Evolutionary conservation across 306 rosid genomes (phyloP).

Genomic region (Inga leiocalycina): DNA sequence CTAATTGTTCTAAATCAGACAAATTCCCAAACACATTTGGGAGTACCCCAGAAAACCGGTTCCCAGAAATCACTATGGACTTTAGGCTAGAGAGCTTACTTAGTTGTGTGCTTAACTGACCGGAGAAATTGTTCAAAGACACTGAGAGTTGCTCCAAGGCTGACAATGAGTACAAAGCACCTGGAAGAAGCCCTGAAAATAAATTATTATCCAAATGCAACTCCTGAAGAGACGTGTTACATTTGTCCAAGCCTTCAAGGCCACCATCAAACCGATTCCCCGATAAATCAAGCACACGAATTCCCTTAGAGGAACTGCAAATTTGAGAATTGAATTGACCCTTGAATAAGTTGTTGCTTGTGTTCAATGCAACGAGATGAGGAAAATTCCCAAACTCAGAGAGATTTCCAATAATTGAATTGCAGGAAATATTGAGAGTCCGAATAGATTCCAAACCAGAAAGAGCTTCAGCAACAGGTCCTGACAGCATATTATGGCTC

Average conservation of each 20-base stretch:
- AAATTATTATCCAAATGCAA: slow-evolving; percentile 43
- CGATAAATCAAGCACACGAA: slow-evolving; percentile 51
- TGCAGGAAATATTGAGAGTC: slow-evolving; percentile 56
- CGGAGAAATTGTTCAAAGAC: slow-evolving; percentile 51
- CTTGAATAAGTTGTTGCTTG: slow-evolving; percentile 52
- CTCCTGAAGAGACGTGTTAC: slow-evolving; percentile 51
- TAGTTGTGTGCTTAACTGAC: slow-evolving; percentile 47
- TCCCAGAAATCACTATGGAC: slow-evolving; percentile 44
- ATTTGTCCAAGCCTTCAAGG: slow-evolving; percentile 47
- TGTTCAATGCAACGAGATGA: slow-evolving; percentile 52
- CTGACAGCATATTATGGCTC: slow-evolving; percentile 56
- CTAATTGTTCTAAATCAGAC: slow-evolving; percentile 40
- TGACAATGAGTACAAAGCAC: slow-evolving; percentile 42
- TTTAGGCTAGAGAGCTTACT: slow-evolving; percentile 59
- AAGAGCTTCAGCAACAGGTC: slow-evolving; percentile 43
- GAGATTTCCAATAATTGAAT: slow-evolving; percentile 35
- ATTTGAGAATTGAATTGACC: slow-evolving; percentile 44
- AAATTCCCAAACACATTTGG: slow-evolving; percentile 58
- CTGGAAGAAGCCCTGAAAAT: slow-evolving; percentile 53
- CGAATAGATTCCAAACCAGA: slow-evolving; percentile 49
- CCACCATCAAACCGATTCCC: slow-evolving; percentile 41
- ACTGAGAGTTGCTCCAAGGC: slow-evolving; percentile 51
- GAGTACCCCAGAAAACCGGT: slow-evolving; percentile 50
- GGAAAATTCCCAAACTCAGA: slow-evolving; percentile 37
- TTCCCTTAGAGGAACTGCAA: slow-evolving; percentile 48